Evolutionary conservation across 1,284 basidiomycete species (phyloP), one percentile per base, ranked within the genome.

Genomic region (Chondrostereum purpureum): DNA sequence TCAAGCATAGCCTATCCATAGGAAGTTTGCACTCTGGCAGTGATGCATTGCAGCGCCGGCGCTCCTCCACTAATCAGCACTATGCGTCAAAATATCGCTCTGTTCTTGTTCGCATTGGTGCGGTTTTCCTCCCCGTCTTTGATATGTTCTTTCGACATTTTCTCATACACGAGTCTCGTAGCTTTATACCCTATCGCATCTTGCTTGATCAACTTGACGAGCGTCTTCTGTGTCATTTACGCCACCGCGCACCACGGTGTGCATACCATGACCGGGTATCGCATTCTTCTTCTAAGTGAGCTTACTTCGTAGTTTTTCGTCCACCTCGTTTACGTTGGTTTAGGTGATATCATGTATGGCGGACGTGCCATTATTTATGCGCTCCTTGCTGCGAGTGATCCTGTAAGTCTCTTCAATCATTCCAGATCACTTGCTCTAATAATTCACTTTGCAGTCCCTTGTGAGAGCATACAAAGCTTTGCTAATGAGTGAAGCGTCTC

Each of bases 151-250:
- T 17, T n/a, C 23, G 14, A 20, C n/a, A 18, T 12, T 16, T n/a
- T 8, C 14, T 20, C 6, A 35, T 24, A 19, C 18, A n/a, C n/a
- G n/a, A 31, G 27, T 31, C 27, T 19, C 22, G 21, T 43, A 58
- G 57, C 49, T 2, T 24, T 59, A 3, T 59, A 59, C 18, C 58
- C 58, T 1, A 53, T 58, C 13, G 34, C 53, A 8, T 57, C 55
- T 0, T 45, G 56, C 20, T 19, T 57, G 4, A 34, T 59, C 20
- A 57, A 56, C 33, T 45, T 47, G 31, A 38, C 51, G 1, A 53
- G 51, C 0, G 45, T 50, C 14, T 39, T 46, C 2, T 38, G 57
- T 19, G 57, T 56, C 39, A 45, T 59, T 18, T 45, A 55, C 38
- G 39, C 39, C 18, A 49, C 46, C 16, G 46, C 49, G 4, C 34